Evolutionary conservation across 192 early-diverging fungal species (phyloP).

Genomic region (Linnemannia hyalina): DNA sequence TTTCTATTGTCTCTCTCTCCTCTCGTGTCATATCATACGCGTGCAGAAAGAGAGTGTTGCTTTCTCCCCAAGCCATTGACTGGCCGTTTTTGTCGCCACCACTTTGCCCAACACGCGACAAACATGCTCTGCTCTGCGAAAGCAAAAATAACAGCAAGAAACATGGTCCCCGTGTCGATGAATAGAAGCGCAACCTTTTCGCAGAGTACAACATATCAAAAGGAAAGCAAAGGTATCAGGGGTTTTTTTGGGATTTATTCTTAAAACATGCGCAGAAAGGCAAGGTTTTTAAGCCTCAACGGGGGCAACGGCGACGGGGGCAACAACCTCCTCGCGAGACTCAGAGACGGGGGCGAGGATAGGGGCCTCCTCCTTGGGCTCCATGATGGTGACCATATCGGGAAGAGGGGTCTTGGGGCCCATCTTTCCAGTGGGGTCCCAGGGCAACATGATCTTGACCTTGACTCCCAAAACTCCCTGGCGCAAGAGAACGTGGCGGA

Average conservation of each 20-base stretch:
- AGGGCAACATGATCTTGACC: constrained; percentile 98
- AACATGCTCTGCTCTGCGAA: not conserved
- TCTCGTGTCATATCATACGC: no score
- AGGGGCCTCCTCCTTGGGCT: constrained; percentile 89
- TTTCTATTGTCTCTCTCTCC: no score
- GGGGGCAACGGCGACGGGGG: constrained; percentile 48
- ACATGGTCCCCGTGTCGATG: not conserved
- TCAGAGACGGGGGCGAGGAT: constrained; percentile 79
- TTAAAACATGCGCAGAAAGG: constrained; percentile 37
- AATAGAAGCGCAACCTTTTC: not conserved
- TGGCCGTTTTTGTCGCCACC: not conserved
- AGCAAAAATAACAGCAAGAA: not conserved
- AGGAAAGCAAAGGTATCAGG: not conserved
- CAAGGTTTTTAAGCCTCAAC: constrained; percentile 51
- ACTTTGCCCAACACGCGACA: not conserved
- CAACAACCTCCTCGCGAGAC: constrained; percentile 58
- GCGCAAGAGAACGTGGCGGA: constrained; percentile 97
- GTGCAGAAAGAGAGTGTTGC: no score
- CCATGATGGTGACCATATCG: constrained; percentile 94
- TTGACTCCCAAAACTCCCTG: constrained; percentile 99
- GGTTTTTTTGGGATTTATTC: constrained; percentile 16
- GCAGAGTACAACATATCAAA: not conserved
- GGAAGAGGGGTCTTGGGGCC: constrained; percentile 98
- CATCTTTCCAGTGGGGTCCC: constrained; percentile 91
- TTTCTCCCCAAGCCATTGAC: no score